Base-by-base conservation (phyloP, 805 yeast genomes). In the Hyphopichia homilentoma region DNA sequence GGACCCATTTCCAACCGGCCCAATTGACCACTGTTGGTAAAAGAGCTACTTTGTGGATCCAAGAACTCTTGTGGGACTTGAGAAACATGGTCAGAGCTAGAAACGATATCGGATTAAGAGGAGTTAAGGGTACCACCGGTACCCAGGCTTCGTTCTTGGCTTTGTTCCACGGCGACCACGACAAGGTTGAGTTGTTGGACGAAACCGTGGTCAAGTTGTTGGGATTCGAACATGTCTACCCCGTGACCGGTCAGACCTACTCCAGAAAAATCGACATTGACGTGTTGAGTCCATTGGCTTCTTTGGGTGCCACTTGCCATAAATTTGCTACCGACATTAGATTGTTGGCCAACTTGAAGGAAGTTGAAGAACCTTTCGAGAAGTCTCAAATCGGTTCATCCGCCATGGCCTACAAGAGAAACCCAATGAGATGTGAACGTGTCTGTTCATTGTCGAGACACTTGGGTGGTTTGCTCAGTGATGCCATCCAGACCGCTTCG, bases 1-100 rank as follows among this genome's bases (percentile, higher is more conserved):
- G 97, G 97, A 93, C 98, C 36, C 98, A 93, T 65, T 93, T 93
- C 79, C 98, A 93, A 71, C 98, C 98, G 11, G 98, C 98, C 33
- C 98, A 93, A 70, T 78, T 93, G 60, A 90, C 97, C 47, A 93
- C 98, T 21, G 95, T 93, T 43, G 98, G 98, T 61, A 93, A 93
- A 73, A 83, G 98, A 68, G 94, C 95, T 35, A 88, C 97, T 27
- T 71, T 93, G 55, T 93, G 98, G 98, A 71, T 93, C 50, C 98
- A 93, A 73, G 98, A 93, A 65, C 71, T 93, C 51, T 73, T 93
- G 52, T 93, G 97, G 98, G 98, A 93, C 66, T 76, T 93, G 62
- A 79, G 98, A 68, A 93, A 93, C 69, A 77, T 93, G 70, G 81
- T 75, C 47, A 83, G 98, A 66, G 97, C 97, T 30, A 82, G 98